Conservation (phyloP, 2,329 filamentous ascomycete species). For the Colletotrichum viniferum region DNA sequence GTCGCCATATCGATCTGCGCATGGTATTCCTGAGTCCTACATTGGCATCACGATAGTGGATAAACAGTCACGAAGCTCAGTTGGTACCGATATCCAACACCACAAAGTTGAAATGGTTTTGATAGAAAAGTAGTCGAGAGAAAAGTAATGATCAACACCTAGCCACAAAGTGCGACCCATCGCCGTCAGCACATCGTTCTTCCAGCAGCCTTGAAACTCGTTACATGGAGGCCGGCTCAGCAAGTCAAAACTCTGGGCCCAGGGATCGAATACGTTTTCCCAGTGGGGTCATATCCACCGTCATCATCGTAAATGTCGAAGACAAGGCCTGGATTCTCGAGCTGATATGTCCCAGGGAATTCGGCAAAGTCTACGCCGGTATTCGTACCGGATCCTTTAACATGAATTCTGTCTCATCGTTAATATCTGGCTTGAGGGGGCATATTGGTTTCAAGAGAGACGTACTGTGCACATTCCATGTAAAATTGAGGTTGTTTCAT, state of each 20-base stretch:
- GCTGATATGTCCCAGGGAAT: conserved; percentile 39
- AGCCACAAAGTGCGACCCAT: background rate
- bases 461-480: conserved; percentile 25
- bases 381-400: conserved; percentile 33
- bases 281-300: conserved; percentile 22
- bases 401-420: conserved; percentile 35
- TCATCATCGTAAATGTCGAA: conserved; percentile 33
- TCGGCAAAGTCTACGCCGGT: conserved; percentile 29
- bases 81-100: background rate
- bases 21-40: too few relatives aligned
- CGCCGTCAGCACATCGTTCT: background rate
- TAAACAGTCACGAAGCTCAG: too few relatives aligned
- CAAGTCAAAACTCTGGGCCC: conserved; percentile 25
- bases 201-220: background rate
- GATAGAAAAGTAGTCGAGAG: background rate
- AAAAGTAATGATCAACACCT: background rate
- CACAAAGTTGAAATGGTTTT: background rate
- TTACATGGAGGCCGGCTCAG: background rate
- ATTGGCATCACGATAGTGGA: too few relatives aligned
- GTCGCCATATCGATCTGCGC: too few relatives aligned
- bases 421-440: background rate
- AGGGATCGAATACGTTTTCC: conserved; percentile 37
- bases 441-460: conserved; percentile 13
- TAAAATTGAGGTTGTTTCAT: conserved; percentile 25
- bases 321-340: conserved; percentile 36